Base-by-base conservation (phyloP, 495 filamentous ascomycete species). In the Neurospora sp. region DNA sequence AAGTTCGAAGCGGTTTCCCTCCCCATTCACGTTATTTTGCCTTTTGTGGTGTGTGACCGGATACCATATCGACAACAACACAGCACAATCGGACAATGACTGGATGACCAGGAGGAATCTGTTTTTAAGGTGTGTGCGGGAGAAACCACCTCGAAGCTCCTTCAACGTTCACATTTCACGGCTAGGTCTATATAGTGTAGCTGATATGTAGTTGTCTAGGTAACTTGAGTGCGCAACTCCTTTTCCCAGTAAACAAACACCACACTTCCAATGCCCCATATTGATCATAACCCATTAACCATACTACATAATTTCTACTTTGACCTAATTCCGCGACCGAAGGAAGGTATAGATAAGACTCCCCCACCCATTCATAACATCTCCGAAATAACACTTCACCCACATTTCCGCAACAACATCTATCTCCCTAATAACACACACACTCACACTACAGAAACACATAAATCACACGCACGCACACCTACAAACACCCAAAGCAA, bases 401-500 rank as follows among this genome's bases (percentile, higher is more conserved):
- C 18, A 44, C 3, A 65, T 65, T 7, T 37, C 53, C 27, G 7
- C 14, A 18, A 41, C 40, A 41, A 42, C 40, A 16, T 18, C 40
- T 16, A 16, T 18, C 40, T 16, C 40, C 40, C 14, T 20, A 9
- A 4, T 20, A 20, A 45, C 18, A 45, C 10, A 12, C 20, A 53
- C 20, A 44, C 14, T 7, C 4, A 18, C 14, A 42, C 14, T 7
- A 42, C 40, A 42, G 14, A 42, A 18, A 3, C 40, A 42, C 40
- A 16, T 16, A 6, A 6, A 42, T 42, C 40, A 42, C 40, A 42
- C 14, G 5, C 40, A 41, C 14, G 5, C 40, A 42, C 40, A 42
- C 16, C 38, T 71, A 75, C 31, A 75, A 79, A 70, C 83, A 85
- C 4, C 79, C 78, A 73, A 85, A 81, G 74, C 83, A 85, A 73